Conservation (phyloP, 1,284 basidiomycete species). For the Fistulinella staudtii region DNA sequence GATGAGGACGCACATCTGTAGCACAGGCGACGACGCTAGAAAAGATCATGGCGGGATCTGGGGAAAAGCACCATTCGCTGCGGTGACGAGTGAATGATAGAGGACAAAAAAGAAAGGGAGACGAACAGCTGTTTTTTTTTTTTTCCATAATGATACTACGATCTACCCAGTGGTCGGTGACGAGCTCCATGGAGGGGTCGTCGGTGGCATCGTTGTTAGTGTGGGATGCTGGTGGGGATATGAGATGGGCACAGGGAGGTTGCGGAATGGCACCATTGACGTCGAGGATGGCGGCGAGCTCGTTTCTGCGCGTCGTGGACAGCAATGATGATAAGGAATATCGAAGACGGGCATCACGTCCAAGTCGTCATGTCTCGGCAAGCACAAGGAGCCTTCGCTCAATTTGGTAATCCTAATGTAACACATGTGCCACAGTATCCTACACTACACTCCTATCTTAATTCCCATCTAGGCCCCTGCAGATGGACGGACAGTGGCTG, state of each 20-base stretch:
- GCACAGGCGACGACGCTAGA: constrained; percentile 75
- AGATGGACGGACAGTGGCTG: no score
- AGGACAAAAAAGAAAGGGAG: constrained; percentile 4
- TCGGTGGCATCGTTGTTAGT: constrained; percentile 10
- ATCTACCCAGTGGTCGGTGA: constrained; percentile 68
- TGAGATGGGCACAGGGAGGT: constrained; percentile 41
- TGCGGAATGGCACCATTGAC: constrained; percentile 41
- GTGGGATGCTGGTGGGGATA: constrained; percentile 30
- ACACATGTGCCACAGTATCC: no score
- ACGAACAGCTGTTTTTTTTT: constrained; percentile 52
- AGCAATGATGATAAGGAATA: constrained; percentile 35
- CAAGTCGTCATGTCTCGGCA: no score
- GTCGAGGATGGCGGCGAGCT: constrained; percentile 36
- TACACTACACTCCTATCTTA: no score
- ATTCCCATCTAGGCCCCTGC: no score
- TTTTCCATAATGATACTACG: constrained; percentile 56
- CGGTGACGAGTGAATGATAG: background rate
- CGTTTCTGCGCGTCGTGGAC: constrained; percentile 22
- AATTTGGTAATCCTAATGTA: no score
- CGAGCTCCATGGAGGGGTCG: constrained; percentile 30
- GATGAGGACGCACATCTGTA: constrained; percentile 45
- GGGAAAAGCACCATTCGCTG: constrained; percentile 62
- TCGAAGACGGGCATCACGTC: constrained; percentile 36
- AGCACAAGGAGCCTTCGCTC: no score
- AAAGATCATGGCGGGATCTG: constrained; percentile 75